Percentiles rank a stretch among this genome's conserved stretches.
Evolutionary conservation across 2,329 filamentous ascomycete species (phyloP).

Genomic region (Emmonsiellopsis sp.): DNA sequence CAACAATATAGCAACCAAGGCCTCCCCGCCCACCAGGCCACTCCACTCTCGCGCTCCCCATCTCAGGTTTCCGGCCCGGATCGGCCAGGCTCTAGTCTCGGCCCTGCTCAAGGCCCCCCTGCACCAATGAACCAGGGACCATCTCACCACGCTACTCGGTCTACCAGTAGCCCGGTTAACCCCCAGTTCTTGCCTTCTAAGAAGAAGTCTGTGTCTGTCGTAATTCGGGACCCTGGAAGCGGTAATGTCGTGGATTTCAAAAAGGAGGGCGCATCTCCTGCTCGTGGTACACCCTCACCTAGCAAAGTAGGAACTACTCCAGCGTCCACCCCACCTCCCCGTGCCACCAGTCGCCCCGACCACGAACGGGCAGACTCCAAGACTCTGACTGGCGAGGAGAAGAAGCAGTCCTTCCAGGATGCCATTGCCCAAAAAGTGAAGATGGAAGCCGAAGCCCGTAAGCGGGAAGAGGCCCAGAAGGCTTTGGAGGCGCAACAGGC

Average conservation of each 20-base stretch:
- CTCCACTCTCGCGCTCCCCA: slow-evolving; percentile 70
- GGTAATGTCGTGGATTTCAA: slow-evolving; percentile 64
- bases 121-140: slow-evolving; percentile 29
- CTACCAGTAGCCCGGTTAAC: slow-evolving; percentile 51
- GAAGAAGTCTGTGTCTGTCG: slow-evolving; percentile 61
- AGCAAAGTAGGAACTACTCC: slow-evolving; percentile 47
- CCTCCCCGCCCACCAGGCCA: slow-evolving; percentile 48
- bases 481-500: slow-evolving; percentile 1
- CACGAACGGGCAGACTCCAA: slow-evolving; percentile 64
- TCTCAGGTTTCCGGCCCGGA: slow-evolving; percentile 69
- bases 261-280: slow-evolving; percentile 56
- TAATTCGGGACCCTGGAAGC: slow-evolving; percentile 75
- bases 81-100: slow-evolving; percentile 51
- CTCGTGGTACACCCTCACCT: slow-evolving; percentile 48
- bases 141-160: slow-evolving; percentile 44
- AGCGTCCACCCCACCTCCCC: slow-evolving; percentile 73
- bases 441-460: slow-evolving; percentile 18
- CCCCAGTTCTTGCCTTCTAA: slow-evolving; percentile 52
- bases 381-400: slow-evolving; percentile 70
- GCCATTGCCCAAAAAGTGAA: slow-evolving; percentile 40
- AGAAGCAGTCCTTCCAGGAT: slow-evolving; percentile 64
- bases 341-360: slow-evolving; percentile 56
- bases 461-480: slow-evolving; percentile 20
- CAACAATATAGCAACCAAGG: slow-evolving; percentile 41
- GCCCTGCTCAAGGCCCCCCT: slow-evolving; percentile 45